These are phyloP conservation scores for Plasmopara viticola DNA, from an alignment of 352 stramenopile species.

Conservation along the genomic window DNA sequence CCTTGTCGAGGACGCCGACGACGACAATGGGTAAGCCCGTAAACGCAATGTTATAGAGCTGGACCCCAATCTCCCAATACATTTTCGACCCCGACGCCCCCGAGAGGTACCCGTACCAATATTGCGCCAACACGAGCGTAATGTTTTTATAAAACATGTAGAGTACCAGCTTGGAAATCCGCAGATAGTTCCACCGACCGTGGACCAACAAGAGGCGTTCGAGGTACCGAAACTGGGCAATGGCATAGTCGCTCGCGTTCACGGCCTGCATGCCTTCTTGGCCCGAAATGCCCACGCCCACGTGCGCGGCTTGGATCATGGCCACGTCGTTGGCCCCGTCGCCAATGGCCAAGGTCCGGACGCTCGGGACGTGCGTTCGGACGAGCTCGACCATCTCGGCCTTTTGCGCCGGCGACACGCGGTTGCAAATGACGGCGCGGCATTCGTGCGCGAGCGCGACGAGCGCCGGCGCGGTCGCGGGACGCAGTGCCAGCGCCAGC, in stretches of 20 bases:
- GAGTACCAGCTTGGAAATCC: conserved; percentile 86
- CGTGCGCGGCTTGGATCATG: conserved; percentile 92
- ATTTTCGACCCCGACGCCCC: conserved; percentile 87
- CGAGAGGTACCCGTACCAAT: conserved; percentile 90
- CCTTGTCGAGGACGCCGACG: conserved; percentile 77
- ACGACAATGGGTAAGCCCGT: conserved; percentile 89
- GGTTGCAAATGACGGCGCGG: conserved; percentile 79
- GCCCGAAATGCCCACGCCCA: conserved; percentile 91
- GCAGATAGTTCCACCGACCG: conserved; percentile 88
- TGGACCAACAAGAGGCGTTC: conserved; percentile 88
- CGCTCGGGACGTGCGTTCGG: conserved; percentile 43
- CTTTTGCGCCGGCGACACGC: conserved; percentile 83
- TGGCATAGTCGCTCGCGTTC: conserved; percentile 92
- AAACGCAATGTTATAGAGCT: conserved; percentile 94
- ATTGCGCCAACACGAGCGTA: conserved; percentile 84
- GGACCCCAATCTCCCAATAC: conserved; percentile 80
- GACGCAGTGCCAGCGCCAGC: conserved; percentile 50
- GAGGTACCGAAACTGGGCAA: conserved; percentile 91
- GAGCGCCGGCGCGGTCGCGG: conserved; percentile 43
- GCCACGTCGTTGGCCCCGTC: conserved; percentile 92
- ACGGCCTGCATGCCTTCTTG: conserved; percentile 93
- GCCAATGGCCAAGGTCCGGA: conserved; percentile 83
- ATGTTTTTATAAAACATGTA: conserved; percentile 96
- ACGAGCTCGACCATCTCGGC: conserved; percentile 75
- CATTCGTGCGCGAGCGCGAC: conserved; percentile 62